A percentile compares a stretch with the other conserved stretches of the same genome.
phyloP scores from a whole-genome alignment of 1,284 basidiomycete species.

The Trametes hirsuta region DNA sequence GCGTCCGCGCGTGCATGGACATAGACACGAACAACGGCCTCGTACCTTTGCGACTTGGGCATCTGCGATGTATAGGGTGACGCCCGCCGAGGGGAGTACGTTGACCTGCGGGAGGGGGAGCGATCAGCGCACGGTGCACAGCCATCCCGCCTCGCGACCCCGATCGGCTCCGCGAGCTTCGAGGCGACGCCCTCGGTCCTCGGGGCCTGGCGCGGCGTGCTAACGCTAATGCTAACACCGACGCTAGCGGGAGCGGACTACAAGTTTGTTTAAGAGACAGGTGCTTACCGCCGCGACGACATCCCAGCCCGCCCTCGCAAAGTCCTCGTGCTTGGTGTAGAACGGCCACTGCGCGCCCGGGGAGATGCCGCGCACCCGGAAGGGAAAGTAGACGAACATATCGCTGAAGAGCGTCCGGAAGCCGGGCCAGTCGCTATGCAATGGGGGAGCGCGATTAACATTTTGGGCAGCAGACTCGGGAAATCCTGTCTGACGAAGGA shows the following conservation, averaged over 20 bases:
- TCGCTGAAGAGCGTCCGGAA: conserved; percentile 24
- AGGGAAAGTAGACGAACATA: conserved; percentile 16
- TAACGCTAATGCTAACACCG: not conserved
- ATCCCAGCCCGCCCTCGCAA: conserved; percentile 23
- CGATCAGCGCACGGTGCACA: not conserved
- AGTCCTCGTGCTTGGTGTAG: conserved; percentile 23
- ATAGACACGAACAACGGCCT: too few species aligned
- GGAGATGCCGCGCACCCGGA: conserved; percentile 21
- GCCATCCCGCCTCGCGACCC: not conserved
- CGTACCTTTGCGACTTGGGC: conserved; percentile 26
- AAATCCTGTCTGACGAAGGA: not conserved
- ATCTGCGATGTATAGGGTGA: conserved; percentile 26
- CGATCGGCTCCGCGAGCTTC: too few species aligned
- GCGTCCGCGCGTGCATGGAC: not conserved
- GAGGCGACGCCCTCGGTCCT: not conserved
- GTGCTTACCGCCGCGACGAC: conserved; percentile 22
- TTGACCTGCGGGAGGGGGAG: conserved; percentile 11
- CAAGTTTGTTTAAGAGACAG: too few species aligned
- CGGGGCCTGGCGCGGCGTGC: not conserved
- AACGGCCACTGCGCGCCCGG: conserved; percentile 22
- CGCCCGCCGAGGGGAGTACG: not conserved
- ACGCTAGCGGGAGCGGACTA: not conserved
- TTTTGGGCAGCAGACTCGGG: not conserved
- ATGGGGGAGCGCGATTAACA: not conserved
- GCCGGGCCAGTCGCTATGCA: conserved; percentile 26